Percentiles rank a stretch among this genome's conserved stretches.
These are phyloP conservation scores for Marasmius fiardii DNA, from an alignment of 1,284 basidiomycete species.

Conservation along the genomic window DNA sequence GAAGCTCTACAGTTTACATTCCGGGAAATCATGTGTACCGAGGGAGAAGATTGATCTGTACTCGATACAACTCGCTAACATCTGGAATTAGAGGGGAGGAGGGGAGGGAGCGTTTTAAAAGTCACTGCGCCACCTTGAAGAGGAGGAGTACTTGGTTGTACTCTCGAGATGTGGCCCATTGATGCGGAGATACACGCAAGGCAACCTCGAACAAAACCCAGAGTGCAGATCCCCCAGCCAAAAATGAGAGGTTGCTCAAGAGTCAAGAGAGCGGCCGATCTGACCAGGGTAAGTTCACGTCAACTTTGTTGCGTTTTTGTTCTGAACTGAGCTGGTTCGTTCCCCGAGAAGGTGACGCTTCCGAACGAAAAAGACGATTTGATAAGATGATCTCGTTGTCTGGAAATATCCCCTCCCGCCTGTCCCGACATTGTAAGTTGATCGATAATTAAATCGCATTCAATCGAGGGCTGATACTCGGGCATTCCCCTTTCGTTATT, in stretches of 20 bases:
- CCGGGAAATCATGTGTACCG: no score
- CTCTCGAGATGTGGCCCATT: not conserved
- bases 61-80: no score
- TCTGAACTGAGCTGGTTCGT: not conserved
- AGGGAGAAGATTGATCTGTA: no score
- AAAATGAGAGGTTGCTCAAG: not conserved
- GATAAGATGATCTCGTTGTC: no score
- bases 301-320: no score
- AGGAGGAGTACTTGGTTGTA: not conserved
- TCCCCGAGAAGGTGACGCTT: no score
- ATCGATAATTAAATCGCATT: no score
- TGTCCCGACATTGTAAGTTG: no score
- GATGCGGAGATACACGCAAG: not conserved
- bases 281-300: not conserved
- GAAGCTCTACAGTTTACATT: no score
- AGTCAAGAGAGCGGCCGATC: not conserved
- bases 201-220: not conserved
- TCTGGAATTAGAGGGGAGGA: no score
- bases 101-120: not conserved
- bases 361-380: not conserved
- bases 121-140: not conserved
- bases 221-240: not conserved
- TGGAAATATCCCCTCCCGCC: no score
- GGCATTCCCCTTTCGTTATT: not conserved
- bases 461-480: not conserved